Evolutionary conservation across 1,284 basidiomycete genomes (phyloP), one percentile per base, ranked within the genome.

Genomic region (Microbotryum violaceum): DNA sequence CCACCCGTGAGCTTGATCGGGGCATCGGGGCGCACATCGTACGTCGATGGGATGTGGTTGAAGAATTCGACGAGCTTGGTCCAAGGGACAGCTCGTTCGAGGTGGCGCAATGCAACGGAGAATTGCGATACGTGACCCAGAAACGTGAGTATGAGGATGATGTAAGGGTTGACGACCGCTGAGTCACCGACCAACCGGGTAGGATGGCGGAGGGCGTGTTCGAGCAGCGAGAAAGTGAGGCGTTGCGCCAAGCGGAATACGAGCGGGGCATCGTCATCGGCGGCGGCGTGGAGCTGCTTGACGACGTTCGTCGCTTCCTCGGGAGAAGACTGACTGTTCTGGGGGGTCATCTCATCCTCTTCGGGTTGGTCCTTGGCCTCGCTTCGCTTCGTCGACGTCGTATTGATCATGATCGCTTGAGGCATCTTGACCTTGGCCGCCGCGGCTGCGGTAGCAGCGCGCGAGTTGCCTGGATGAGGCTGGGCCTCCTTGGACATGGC

Each of bases 41-140:
- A 49, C 7, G 71, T 75, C 5, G 57, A 44, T 1, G 73, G 70
- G 46, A 73, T 61, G 3, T 65, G 52, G 62, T 77, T 77, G 68
- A 91, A 82, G 74, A 93, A 88, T 0, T 70, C 60, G 1, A 83
- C 81, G 49, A 97, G 79, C 33, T 83, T 81, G 7, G 82, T 79
- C 96, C 94, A 98, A 0, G 94, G 93, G 6, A 99, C 79, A 51
- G 81, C 80, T 8, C 86, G 83, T 72, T 90, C 86, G 20, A 97
- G 75, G 4, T 85, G 75, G 0, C 78, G 74, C 31, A 85, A 80
- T 0, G 84, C 83, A 7, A 80, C 77, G 0, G 82, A 72, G 60
- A 89, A 83, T 67, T 86, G 86, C 60, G 85, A 76, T 42, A 91
- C 74, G 0, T 89, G 91, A 0, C 85, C 79, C 18, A 97, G 78